Evolutionary conservation across 352 stramenopile genomes (phyloP).

Genomic region (Phytophthora capsici): DNA sequence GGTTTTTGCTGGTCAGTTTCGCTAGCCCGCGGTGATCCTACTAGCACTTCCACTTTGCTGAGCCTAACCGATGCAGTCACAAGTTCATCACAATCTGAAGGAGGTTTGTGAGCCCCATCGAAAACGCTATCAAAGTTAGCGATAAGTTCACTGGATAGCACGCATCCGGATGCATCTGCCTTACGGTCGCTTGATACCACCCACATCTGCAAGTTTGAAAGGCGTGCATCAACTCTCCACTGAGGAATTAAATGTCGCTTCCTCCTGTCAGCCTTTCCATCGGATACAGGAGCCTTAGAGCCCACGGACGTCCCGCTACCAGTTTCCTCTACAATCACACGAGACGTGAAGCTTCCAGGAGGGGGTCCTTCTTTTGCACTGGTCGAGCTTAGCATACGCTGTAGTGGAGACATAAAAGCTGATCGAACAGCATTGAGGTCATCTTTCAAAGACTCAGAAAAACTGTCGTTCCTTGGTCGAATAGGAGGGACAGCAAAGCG

Average conservation of each 20-base stretch:
- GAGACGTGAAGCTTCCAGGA: conserved; percentile 34
- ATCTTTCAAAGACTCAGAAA: conserved; percentile 60
- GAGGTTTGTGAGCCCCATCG: conserved; percentile 7
- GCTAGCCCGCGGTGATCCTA: conserved; percentile 29
- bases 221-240: conserved; percentile 53
- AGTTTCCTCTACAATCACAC: conserved; percentile 37
- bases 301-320: conserved; percentile 16
- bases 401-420: conserved; percentile 51
- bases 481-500: conserved; percentile 36
- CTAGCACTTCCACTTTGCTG: conserved; percentile 46
- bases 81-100: conserved; percentile 24
- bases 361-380: conserved; percentile 36
- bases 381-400: conserved; percentile 47
- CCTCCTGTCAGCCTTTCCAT: neutral
- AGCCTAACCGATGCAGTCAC: conserved; percentile 37
- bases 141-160: conserved; percentile 49
- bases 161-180: conserved; percentile 56
- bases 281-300: conserved; percentile 4
- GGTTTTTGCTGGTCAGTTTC: conserved; percentile 23
- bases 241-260: conserved; percentile 23
- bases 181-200: conserved; percentile 70
- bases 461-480: conserved; percentile 57
- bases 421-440: conserved; percentile 40
- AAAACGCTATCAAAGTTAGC: conserved; percentile 35
- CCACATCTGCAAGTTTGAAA: conserved; percentile 71